phyloP scores from a whole-genome alignment of 1,139 yeast species.

The Meyerozyma athensensis region DNA sequence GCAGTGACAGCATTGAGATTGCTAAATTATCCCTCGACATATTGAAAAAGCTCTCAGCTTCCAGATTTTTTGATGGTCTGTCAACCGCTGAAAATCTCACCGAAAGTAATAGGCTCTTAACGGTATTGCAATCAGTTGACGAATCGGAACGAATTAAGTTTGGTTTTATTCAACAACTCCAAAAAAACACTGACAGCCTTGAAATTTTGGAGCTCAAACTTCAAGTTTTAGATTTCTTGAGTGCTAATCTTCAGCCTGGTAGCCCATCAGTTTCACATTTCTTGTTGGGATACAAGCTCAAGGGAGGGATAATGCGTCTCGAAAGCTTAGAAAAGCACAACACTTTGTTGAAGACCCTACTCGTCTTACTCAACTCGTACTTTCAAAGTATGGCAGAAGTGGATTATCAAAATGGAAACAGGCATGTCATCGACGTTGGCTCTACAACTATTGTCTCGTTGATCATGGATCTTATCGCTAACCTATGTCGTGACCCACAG shows the following conservation, averaged over 20 bases:
- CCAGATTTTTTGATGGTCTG: slow-evolving; percentile 41
- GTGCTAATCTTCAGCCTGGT: slow-evolving; percentile 40
- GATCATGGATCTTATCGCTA: slow-evolving; percentile 56
- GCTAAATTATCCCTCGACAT: slow-evolving; percentile 53
- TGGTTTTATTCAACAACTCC: slow-evolving; percentile 70
- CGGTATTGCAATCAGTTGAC: slow-evolving; percentile 68
- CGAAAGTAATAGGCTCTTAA: slow-evolving; percentile 48
- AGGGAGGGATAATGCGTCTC: slow-evolving; percentile 27
- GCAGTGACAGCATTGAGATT: slow-evolving; percentile 45
- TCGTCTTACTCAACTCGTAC: slow-evolving; percentile 46
- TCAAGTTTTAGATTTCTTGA: slow-evolving; percentile 55
- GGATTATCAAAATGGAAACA: slow-evolving; percentile 33
- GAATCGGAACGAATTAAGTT: slow-evolving; percentile 67
- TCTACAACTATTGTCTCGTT: slow-evolving; percentile 56
- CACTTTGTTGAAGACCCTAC: slow-evolving; percentile 53
- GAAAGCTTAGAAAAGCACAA: slow-evolving; percentile 16
- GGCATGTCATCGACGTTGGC: slow-evolving; percentile 41
- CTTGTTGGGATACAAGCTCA: slow-evolving; percentile 59
- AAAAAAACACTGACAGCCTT: slow-evolving; percentile 28
- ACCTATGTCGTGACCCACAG: slow-evolving; percentile 50
- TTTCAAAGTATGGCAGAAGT: slow-evolving; percentile 37
- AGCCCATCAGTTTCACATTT: slow-evolving; percentile 64
- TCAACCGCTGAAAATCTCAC: slow-evolving; percentile 17
- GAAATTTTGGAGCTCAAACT: slow-evolving; percentile 47
- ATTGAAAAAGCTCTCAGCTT: slow-evolving; percentile 45